Conservation (phyloP, 441 rosid species). For the Populus hybrid region DNA sequence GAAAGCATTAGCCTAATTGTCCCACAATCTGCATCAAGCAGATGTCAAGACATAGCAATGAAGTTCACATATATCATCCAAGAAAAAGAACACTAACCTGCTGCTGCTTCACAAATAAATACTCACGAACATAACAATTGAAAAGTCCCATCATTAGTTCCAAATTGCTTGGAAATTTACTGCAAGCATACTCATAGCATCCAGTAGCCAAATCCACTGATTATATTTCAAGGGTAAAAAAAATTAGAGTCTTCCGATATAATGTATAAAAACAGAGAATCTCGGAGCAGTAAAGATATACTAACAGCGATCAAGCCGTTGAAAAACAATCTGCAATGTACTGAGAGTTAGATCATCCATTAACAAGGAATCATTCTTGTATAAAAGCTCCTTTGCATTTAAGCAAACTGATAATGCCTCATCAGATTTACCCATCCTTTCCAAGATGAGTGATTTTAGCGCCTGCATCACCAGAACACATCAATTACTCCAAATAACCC, state of each 20-base stretch:
- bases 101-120: slow-evolving; percentile 94
- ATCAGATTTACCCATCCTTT: slow-evolving; percentile 86
- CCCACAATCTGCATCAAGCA: not conserved
- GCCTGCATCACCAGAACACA: slow-evolving; percentile 42
- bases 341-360: slow-evolving; percentile 99
- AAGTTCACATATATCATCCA: not conserved
- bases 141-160: slow-evolving; percentile 98
- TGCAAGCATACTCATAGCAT: slow-evolving; percentile 89
- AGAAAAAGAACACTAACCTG: slow-evolving; percentile 54
- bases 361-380: slow-evolving; percentile 62
- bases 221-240: slow-evolving; percentile 10
- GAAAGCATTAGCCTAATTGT: not conserved
- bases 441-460: slow-evolving; percentile 78
- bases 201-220: slow-evolving; percentile 94
- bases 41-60: slow-evolving; percentile 5
- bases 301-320: slow-evolving; percentile 89
- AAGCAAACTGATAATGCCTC: slow-evolving; percentile 71
- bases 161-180: slow-evolving; percentile 71
- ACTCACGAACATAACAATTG: slow-evolving; percentile 94
- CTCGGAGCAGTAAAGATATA: slow-evolving; percentile 10
- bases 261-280: not conserved
- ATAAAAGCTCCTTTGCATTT: slow-evolving; percentile 72
- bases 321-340: slow-evolving; percentile 89
- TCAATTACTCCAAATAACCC: not conserved
- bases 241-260: not conserved